Evolutionary conservation across 306 rosid species (phyloP), one percentile per base, ranked within the genome.

Genomic region (Trifolium subterraneum): DNA sequence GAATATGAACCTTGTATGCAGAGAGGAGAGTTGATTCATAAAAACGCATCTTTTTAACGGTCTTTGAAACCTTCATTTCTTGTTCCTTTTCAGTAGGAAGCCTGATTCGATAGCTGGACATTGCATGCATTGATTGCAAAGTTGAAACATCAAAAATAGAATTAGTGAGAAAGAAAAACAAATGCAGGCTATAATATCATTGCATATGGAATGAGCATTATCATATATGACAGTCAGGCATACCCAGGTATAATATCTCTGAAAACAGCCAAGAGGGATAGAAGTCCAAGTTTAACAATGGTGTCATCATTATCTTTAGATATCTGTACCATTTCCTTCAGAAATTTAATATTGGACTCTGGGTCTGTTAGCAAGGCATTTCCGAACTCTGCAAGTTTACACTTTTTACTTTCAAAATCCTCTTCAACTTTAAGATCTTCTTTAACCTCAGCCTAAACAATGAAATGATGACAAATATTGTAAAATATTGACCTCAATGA

Each of bases 171-270:
- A 70, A 19, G 71, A 56, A 72, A 66, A 45, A 41, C 35, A 38
- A 39, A 56, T 19, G 27, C 23, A 22, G 35, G 54, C 41, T 44
- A 70, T 18, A 41, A 56, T 68, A 77, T 20, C 39, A 13, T 7
- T 76, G 60, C 42, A 78, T 19, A 63, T 38, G 64, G 38, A 79
- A 69, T 8, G 71, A 35, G 74, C 65, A 76, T 33, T 69, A 71
- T 41, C 62, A 29, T 70, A 50, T 38, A 65, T 47, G 56, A 71
- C 38, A 59, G 81, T 47, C 64, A 62, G 71, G 36, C 77, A 35
- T 80, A 94, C 99, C 97, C 99, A 47, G 97, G 99, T 72, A 92
- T 81, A 70, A 94, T 87, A 81, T 92, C 99, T 84, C 88, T 94
- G 78, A 92, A 92, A 74, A 90, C 95, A 71, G 97, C 95, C 79